Conservation (phyloP, 768 basidiomycete species). For the Mycena belliarum region DNA sequence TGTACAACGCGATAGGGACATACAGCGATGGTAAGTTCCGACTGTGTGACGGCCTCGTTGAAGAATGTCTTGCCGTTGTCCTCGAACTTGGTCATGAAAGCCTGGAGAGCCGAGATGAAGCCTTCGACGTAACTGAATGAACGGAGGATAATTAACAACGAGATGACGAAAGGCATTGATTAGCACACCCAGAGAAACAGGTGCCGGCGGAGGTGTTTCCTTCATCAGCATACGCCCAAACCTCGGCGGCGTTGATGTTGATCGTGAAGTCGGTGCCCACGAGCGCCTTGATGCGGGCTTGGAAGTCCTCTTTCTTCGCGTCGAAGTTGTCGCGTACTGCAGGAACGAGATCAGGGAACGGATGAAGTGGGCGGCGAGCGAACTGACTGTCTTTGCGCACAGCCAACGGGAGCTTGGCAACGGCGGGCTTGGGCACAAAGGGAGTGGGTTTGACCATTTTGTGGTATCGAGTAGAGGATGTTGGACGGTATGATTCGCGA, state of each 20-base stretch:
- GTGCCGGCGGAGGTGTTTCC: slow-evolving; percentile 26
- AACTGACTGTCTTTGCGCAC: slow-evolving; percentile 38
- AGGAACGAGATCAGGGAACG: neutral
- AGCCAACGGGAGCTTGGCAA: slow-evolving; percentile 39
- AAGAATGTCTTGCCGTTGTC: slow-evolving; percentile 39
- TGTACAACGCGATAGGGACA: neutral
- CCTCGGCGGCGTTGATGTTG: slow-evolving; percentile 37
- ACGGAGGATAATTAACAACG: neutral
- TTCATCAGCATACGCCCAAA: slow-evolving; percentile 36
- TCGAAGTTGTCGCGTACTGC: slow-evolving; percentile 43
- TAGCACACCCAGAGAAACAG: slow-evolving; percentile 28
- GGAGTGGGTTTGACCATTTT: slow-evolving; percentile 21
- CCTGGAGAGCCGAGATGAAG: slow-evolving; percentile 33
- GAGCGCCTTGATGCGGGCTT: slow-evolving; percentile 32
- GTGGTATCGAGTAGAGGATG: neutral
- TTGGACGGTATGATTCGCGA: neutral
- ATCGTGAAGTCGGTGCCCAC: slow-evolving; percentile 32
- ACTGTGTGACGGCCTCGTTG: slow-evolving; percentile 37
- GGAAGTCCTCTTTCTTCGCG: slow-evolving; percentile 33
- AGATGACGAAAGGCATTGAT: neutral
- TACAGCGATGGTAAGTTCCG: slow-evolving; percentile 35
- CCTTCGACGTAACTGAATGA: slow-evolving; percentile 37
- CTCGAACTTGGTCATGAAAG: slow-evolving; percentile 32
- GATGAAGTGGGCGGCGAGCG: neutral
- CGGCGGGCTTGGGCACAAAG: slow-evolving; percentile 34